Evolutionary conservation across 1,284 basidiomycete genomes (phyloP).

Genomic region (Ceratobasidium sp.): DNA sequence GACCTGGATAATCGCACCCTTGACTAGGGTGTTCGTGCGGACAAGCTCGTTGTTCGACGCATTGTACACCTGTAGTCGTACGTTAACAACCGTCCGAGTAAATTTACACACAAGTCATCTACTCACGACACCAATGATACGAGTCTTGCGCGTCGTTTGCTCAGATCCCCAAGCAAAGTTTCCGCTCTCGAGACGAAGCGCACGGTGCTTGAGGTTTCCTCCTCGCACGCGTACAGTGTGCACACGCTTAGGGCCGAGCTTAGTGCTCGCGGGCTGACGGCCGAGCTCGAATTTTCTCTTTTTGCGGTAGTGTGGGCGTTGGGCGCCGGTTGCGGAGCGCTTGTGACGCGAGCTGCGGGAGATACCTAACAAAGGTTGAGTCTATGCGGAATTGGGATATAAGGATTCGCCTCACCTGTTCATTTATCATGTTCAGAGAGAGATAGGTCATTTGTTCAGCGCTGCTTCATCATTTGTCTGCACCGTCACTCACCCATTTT

Average conservation of each 20-base stretch:
- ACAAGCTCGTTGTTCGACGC: slow-evolving; percentile 98
- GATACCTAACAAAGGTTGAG: slow-evolving; percentile 72
- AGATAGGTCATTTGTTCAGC: background rate
- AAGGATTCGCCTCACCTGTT: slow-evolving; percentile 16
- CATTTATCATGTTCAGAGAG: no score
- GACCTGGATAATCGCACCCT: slow-evolving; percentile 91
- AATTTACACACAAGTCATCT: no score
- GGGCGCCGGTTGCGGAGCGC: slow-evolving; percentile 90
- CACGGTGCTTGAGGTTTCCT: slow-evolving; percentile 92
- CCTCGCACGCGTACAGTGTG: slow-evolving; percentile 93
- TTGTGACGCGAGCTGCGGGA: slow-evolving; percentile 94
- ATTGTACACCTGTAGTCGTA: slow-evolving; percentile 82
- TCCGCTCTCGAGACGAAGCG: slow-evolving; percentile 90
- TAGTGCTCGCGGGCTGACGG: slow-evolving; percentile 94
- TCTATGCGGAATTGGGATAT: background rate
- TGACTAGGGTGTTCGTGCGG: slow-evolving; percentile 97
- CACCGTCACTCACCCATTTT: slow-evolving; percentile 37
- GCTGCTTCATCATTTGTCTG: background rate
- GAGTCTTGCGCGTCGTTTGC: slow-evolving; percentile 89
- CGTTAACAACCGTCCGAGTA: no score
- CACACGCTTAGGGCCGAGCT: slow-evolving; percentile 90
- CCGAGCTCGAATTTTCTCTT: slow-evolving; percentile 99
- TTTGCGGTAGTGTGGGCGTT: slow-evolving; percentile 95
- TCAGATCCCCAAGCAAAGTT: slow-evolving; percentile 99
- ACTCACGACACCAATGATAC: slow-evolving; percentile 87